A percentile compares a stretch with the other conserved stretches of the same genome.
Evolutionary conservation across 2,329 filamentous ascomycete species (phyloP).

Genomic region (Phaeophleospora eucalypticola): DNA sequence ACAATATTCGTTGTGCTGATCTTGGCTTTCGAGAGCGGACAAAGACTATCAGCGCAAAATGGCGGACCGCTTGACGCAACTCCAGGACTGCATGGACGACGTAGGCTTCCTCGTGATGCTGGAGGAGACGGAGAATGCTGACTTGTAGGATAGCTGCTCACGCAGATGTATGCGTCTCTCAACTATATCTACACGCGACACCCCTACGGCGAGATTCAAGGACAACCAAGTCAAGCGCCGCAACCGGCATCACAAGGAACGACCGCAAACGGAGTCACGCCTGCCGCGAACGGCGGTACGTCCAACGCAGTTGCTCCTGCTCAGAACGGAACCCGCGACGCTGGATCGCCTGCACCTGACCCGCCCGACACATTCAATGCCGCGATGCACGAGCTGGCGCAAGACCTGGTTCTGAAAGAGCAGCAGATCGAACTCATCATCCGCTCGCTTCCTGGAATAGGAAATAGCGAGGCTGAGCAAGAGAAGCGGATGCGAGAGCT

Average conservation of each 20-base stretch:
- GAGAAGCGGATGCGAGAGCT: slow-evolving; percentile 53
- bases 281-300: slow-evolving; percentile 4
- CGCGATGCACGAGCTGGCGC: slow-evolving; percentile 67
- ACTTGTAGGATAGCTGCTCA: slow-evolving; percentile 37
- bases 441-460: slow-evolving; percentile 68
- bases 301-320: slow-evolving; percentile 7
- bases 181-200: slow-evolving; percentile 42
- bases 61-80: slow-evolving; percentile 69
- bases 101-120: slow-evolving; percentile 40
- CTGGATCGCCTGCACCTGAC: slow-evolving; percentile 54
- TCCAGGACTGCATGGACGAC: slow-evolving; percentile 81
- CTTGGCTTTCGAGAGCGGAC: background rate
- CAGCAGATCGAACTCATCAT: slow-evolving; percentile 79
- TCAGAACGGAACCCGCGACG: slow-evolving; percentile 19
- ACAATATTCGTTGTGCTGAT: too few species aligned
- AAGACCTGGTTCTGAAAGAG: slow-evolving; percentile 72
- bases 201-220: slow-evolving; percentile 39
- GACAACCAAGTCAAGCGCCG: slow-evolving; percentile 38
- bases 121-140: background rate
- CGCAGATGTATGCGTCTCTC: slow-evolving; percentile 46
- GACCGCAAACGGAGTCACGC: slow-evolving; percentile 19
- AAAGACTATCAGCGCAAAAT: too few species aligned
- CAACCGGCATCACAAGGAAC: slow-evolving; percentile 13
- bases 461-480: slow-evolving; percentile 74
- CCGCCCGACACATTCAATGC: slow-evolving; percentile 61